Evolutionary conservation across 768 basidiomycete genomes (phyloP).

Genomic region (Russula compacta): DNA sequence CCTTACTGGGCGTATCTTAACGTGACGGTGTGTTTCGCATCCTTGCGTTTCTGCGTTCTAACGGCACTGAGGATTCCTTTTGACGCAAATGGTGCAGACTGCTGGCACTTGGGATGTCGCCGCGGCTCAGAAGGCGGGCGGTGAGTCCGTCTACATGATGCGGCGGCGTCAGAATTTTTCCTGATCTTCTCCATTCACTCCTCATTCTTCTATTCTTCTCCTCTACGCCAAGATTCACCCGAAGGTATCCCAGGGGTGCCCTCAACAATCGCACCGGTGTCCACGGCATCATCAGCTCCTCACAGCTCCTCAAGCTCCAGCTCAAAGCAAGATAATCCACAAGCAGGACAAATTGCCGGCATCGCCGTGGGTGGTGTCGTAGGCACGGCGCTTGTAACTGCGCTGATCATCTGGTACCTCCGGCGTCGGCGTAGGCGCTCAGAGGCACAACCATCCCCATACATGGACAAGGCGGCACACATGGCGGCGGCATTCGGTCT

Average conservation of each 20-base stretch:
- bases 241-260: neutral
- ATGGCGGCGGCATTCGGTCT: neutral
- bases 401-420: neutral
- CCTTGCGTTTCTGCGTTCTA: neutral
- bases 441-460: neutral
- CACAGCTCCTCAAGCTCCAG: neutral
- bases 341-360: neutral
- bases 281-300: neutral
- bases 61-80: neutral
- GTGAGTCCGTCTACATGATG: neutral
- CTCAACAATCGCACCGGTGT: neutral
- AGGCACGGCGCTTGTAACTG: neutral
- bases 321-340: neutral
- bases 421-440: neutral
- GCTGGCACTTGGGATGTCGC: neutral
- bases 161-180: neutral
- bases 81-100: neutral
- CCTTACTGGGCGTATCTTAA: slow-evolving; percentile 2
- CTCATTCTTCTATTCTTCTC: neutral
- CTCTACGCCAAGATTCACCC: neutral
- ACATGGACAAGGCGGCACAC: neutral
- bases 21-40: neutral
- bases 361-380: neutral
- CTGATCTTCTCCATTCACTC: neutral
- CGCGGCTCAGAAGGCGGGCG: neutral